Evolutionary conservation across 768 basidiomycete species (phyloP), one percentile per base, ranked within the genome.

Genomic region (Galerina sulciceps): DNA sequence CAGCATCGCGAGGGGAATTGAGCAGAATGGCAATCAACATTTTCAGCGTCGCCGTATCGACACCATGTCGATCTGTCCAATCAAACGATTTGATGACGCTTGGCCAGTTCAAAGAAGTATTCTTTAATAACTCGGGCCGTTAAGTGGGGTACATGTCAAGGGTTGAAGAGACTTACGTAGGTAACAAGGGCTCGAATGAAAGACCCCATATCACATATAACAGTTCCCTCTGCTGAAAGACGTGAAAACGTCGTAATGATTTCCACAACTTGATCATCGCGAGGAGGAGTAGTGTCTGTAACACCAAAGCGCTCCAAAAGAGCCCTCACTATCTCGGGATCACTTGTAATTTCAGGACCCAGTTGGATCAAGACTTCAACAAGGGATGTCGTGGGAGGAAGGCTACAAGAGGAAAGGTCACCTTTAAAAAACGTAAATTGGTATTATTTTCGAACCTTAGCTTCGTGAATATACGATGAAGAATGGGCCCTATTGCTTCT

Each of bases 11-110:
- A 45, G 93, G 89, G 15, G 89, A 86, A 64, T 93, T 90, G 55
- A 91, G 80, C 18, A 98, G 85, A 54, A 98, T 87, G 59, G 93
- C 89, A 50, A 96, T 92, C 65, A 98, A 76, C 49, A 97, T 82
- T 66, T 96, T 94, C 64, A 98, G 75, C 0, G 93, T 93, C 34
- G 91, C 88, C 2, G 93, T 95, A 70, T 96, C 94, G 13, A 94
- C 91, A 6, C 91, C 90, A 60, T 88, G 86, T 45, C 93, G 85
- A 70, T 92, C 88, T 6, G 89, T 81, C 73, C 87, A 82, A 78
- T 99, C 96, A 67, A 96, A 96, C 3, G 90, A 85, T 62, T 87
- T 86, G 69, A 98, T 88, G 60, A 94, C 86, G 56, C 79, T 84
- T 34, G 93, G 81, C 93, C 94, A 96, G 66, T 91, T 85, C 53